phyloP scores from a whole-genome alignment of 345 rosid species.

The Brassica napus region Da-Ae NC_063437.1:7516501-7517000 shows the following conservation, averaged over 20 bases:
- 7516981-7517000: constrained; percentile 33
- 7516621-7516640: not conserved
- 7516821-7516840: not conserved
- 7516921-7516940: not conserved
- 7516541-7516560: constrained; percentile 29
- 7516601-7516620: not conserved
- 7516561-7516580: not conserved
- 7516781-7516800: not conserved
- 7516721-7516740: constrained; percentile 30
- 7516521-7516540: constrained; percentile 21
- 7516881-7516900: not conserved
- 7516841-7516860: not conserved
- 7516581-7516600: not conserved
- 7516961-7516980: constrained; percentile 26
- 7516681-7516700: constrained; percentile 40
- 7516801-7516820: not conserved
- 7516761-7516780: constrained; percentile 22
- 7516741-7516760: constrained; percentile 31
- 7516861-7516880: not conserved
- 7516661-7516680: constrained; percentile 44
- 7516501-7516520: constrained; percentile 33
- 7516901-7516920: not conserved
- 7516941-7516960: constrained; percentile 32
- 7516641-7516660: constrained; percentile 36
- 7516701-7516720: constrained; percentile 31